Evolutionary conservation across 208 protist species (phyloP).

Genomic region (Trypanosoma mega): DNA sequence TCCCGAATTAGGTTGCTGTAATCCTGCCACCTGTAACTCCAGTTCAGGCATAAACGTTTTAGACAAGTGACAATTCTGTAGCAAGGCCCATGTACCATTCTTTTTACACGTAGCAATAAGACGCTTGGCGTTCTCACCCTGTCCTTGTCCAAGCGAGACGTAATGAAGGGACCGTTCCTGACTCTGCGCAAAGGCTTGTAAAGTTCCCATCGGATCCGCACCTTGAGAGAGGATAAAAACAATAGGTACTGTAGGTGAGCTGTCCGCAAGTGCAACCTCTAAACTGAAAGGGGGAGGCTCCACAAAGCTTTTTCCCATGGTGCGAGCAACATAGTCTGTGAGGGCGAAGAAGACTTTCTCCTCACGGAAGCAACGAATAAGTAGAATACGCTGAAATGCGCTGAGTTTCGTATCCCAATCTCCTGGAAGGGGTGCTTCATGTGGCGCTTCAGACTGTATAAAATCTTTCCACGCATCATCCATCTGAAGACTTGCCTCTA

Average conservation of each 20-base stretch:
- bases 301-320: conserved; percentile 92
- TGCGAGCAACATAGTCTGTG: conserved; percentile 82
- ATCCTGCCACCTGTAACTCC: conserved; percentile 86
- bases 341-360: conserved; percentile 95
- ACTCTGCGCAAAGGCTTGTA: conserved; percentile 91
- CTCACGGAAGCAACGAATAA: conserved; percentile 93
- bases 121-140: conserved; percentile 94
- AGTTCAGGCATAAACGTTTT: conserved; percentile 97
- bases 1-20: conserved; percentile 49
- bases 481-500: conserved; percentile 50
- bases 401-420: conserved; percentile 59
- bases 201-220: conserved; percentile 93
- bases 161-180: conserved; percentile 78
- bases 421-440: conserved; percentile 47
- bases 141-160: conserved; percentile 97
- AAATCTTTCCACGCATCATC: conserved; percentile 67
- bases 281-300: conserved; percentile 95
- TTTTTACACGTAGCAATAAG: conserved; percentile 92
- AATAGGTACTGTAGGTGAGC: conserved; percentile 85
- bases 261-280: conserved; percentile 83
- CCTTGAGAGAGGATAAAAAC: conserved; percentile 98
- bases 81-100: conserved; percentile 93
- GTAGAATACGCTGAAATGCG: conserved; percentile 92
- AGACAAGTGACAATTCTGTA: conserved; percentile 97
- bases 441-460: conserved; percentile 61